A percentile compares a stretch with the other conserved stretches of the same genome.
These are phyloP conservation scores for Solanum aculeatissimum DNA, from an alignment of 305 asterid species.

Conservation along the genomic window DNA sequence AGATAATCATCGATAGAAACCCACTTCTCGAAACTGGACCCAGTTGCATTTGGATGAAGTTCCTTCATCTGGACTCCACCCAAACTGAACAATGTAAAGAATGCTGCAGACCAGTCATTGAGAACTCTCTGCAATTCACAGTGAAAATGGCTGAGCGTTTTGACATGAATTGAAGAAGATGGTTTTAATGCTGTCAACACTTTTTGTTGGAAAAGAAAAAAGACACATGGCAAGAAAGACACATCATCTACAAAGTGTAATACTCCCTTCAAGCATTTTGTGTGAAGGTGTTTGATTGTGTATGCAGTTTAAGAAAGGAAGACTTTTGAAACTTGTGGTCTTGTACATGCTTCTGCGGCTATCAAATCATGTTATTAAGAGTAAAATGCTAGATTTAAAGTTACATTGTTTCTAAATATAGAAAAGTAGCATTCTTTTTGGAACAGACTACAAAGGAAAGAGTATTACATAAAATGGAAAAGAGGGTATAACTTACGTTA, in stretches of 20 bases:
- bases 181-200: neutral
- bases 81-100: conserved; percentile 60
- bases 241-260: neutral
- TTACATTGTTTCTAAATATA: neutral
- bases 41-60: conserved; percentile 35
- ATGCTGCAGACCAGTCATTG: conserved; percentile 88
- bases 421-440: neutral
- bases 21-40: conserved; percentile 50
- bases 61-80: conserved; percentile 65
- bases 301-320: neutral
- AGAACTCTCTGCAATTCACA: conserved; percentile 63
- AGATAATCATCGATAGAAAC: conserved; percentile 83
- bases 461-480: neutral
- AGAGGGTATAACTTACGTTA: conserved; percentile 41
- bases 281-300: neutral
- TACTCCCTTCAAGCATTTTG: neutral
- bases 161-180: neutral
- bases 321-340: neutral
- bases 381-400: neutral
- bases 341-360: neutral
- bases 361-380: neutral
- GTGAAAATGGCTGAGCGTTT: neutral
- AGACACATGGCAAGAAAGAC: neutral
- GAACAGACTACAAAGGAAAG: neutral
- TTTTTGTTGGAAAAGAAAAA: neutral